Evolutionary conservation across 371 early-diverging fungal genomes (phyloP), one percentile per base, ranked within the genome.

Genomic region (Mucor circinelloides): DNA sequence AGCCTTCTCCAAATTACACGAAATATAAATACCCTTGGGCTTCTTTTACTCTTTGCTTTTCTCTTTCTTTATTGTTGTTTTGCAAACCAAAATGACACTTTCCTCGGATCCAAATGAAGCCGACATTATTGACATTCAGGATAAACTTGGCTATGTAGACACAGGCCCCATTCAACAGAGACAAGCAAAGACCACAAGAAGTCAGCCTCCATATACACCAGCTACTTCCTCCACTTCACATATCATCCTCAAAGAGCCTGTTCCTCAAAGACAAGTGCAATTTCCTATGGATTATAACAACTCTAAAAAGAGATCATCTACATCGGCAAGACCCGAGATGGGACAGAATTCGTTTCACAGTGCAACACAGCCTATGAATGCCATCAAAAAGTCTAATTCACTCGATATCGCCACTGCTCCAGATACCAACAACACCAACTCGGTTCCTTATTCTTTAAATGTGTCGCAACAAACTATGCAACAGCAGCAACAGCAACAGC

Each of bases 121-220:
- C 6, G 62, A 66, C 23, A 70, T 66, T n/a, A 38, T 57, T 25
- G 62, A 62, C 23, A 48, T 66, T n/a, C 70, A 70, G 50, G 70
- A 70, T 58, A 70, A 31, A 42, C 21, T 70, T 7, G 70, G 70
- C 6, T 70, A 70, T 28, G 62, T 66, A 1, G 70, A 65, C 42
- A 64, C 66, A 10, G 55, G 61, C 3, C 60, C 30, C 6, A 31
- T 21, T 6, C 52, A 34, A 15, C 58, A 42, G 7, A 60, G 54
- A 25, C 52, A 34, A 23, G 23, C 13, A 25, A 59, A 21, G 25
- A 44, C 19, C 36, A 25, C 59, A 59, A 23, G 48, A 28, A 62
- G 31, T 30, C 28, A 13, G 13, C 23, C 23, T 52, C 1, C 52
- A 15, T 52, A 19, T 28, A 12, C n/a, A 6, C 44, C 28, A 1